Evolutionary conservation across 2,329 filamentous ascomycete genomes (phyloP), one percentile per base, ranked within the genome.

Genomic region (Cadophora sp.): DNA sequence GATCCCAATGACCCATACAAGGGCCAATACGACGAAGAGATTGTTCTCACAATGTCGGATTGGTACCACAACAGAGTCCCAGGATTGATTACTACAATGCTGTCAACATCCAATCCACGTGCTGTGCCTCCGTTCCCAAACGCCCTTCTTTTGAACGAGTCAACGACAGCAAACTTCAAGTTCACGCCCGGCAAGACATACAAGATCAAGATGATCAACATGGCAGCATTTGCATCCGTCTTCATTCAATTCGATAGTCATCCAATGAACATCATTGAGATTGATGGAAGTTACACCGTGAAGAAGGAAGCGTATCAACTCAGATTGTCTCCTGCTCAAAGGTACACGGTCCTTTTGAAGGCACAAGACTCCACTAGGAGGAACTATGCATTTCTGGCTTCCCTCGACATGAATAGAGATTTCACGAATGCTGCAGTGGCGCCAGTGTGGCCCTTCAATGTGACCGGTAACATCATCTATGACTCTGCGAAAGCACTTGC

Each of bases 381-480:
- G 20, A 71, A 71, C 53, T 71, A 69, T 64, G 67, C 61, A 39
- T 66, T 71, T 22, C 22, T 69, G 16, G 66, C 66, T 41, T 64
- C 66, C 75, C 79, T 88, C 14, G 77, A 72, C 66, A 70, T 81
- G 20, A 74, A 74, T 55, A 85, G 85, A 80, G 80, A 84, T 69
- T 84, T 84, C 11, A 80, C 80, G 11, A 80, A 89, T 48, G 59
- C 48, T 51, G 41, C 55, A 67, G 66, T 65, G 79, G 77, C 55
- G 78, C 79, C 65, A 74, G 82, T 73, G 88, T 89, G 77, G 60
- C 68, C 70, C 14, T 66, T 66, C 58, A 89, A 89, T 71, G 83
- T 85, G 22, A 89, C 87, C 0, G 85, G 85, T 36, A 88, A 85
- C 84, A 81, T 90, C 1, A 81, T 84, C 7, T 88, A 89, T 73